Evolutionary conservation across 148 eudicot genomes (phyloP).

Genomic region (Rhododendron molle): DNA sequence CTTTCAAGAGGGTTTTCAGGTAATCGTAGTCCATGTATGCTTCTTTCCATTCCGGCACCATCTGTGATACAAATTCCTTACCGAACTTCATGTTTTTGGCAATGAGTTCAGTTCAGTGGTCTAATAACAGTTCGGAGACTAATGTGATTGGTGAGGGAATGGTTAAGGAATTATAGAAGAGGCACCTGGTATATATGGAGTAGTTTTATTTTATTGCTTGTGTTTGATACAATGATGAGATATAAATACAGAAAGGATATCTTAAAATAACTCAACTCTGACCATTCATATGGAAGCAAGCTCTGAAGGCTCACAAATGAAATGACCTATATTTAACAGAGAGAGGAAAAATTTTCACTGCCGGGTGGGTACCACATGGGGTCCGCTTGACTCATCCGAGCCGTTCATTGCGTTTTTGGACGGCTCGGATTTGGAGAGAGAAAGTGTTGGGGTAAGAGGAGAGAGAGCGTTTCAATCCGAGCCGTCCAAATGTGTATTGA

Average conservation of each 20-base stretch:
- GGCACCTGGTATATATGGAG: not conserved
- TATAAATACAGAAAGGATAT: not conserved
- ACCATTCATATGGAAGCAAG: not conserved
- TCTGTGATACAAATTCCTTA: constrained; percentile 35
- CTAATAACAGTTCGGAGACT: not conserved
- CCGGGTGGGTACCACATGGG: no score
- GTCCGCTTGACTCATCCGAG: no score
- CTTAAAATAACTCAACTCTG: not conserved
- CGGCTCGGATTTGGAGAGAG: no score
- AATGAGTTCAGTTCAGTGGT: no score
- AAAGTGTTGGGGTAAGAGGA: no score
- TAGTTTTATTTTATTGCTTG: no score
- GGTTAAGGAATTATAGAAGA: not conserved
- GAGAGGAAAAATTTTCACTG: no score
- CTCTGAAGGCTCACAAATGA: not conserved
- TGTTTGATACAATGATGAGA: not conserved
- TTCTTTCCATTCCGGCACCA: constrained; percentile 44
- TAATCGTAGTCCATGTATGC: constrained; percentile 35
- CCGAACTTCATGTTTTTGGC: constrained; percentile 31
- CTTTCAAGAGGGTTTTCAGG: constrained; percentile 27
- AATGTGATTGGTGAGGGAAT: not conserved
- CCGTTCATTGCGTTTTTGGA: no score
- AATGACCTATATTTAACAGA: not conserved
- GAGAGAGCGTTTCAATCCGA: no score
- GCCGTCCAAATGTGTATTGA: no score